Evolutionary conservation across 331 rosid genomes (phyloP).

Genomic region (Rosa hybrid): DNA sequence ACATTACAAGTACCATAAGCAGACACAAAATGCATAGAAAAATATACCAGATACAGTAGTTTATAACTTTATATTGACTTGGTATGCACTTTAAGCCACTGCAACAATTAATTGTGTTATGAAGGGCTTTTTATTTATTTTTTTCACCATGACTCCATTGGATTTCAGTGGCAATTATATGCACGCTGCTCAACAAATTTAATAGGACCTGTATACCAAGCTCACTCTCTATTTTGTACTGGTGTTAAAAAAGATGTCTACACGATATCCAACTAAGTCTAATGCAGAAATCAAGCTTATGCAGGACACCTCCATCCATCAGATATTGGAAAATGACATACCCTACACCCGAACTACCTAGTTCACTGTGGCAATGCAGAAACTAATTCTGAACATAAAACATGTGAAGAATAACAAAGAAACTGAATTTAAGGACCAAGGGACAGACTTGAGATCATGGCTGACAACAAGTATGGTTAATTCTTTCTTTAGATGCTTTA

Average conservation of each 20-base stretch:
- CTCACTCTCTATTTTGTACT: neutral
- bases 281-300: neutral
- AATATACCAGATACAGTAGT: neutral
- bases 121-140: neutral
- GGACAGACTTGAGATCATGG: conserved; percentile 80
- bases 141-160: neutral
- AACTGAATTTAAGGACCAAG: conserved; percentile 4
- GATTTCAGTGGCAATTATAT: neutral
- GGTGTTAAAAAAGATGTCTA: neutral
- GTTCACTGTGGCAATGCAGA: neutral
- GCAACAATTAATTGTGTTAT: neutral
- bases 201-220: neutral
- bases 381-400: neutral
- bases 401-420: conserved; percentile 16
- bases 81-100: neutral
- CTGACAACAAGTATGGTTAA: conserved; percentile 84
- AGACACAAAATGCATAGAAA: conserved; percentile 12
- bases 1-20: conserved; percentile 30
- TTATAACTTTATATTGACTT: neutral
- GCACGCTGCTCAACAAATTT: conserved; percentile 1
- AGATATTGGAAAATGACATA: neutral
- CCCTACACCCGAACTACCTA: neutral
- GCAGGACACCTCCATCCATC: conserved; percentile 3
- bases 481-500: conserved; percentile 76
- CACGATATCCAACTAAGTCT: neutral